Conservation (phyloP, 2,329 filamentous ascomycete genomes). For the Pseudocercospora vitis region DNA sequence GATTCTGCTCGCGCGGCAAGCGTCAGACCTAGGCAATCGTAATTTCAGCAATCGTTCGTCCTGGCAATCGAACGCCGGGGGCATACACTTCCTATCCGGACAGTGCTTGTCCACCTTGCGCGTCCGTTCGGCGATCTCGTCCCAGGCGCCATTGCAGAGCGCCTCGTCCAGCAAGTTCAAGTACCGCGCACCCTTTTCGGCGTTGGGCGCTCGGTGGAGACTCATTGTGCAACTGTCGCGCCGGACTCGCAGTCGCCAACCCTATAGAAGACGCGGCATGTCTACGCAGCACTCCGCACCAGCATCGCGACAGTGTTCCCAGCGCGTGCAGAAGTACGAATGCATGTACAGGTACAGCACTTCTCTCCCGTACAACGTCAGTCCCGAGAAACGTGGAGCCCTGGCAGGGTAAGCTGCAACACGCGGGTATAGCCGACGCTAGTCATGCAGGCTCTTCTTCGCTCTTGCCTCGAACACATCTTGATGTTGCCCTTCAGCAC, state of each 20-base stretch:
- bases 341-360: too few species aligned
- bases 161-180: constrained; percentile 79
- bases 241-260: constrained; percentile 12
- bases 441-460: not conserved
- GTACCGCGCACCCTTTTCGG: constrained; percentile 74
- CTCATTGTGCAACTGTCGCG: constrained; percentile 28
- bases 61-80: not conserved
- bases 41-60: constrained; percentile 5
- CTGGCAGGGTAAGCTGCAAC: not conserved
- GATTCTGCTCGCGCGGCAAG: constrained; percentile 50
- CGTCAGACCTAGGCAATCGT: constrained; percentile 43
- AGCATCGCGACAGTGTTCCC: not conserved
- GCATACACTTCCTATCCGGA: constrained; percentile 76
- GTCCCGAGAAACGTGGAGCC: not conserved
- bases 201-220: constrained; percentile 27
- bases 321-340: not conserved
- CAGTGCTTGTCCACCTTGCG: constrained; percentile 95
- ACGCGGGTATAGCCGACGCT: constrained; percentile 6
- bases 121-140: constrained; percentile 80
- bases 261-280: constrained; percentile 26
- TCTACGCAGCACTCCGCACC: not conserved
- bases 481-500: not conserved
- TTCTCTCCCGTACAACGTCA: not conserved
- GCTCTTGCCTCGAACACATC: not conserved
- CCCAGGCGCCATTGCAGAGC: constrained; percentile 85